Evolutionary conservation across 2,329 filamentous ascomycete species (phyloP).

Genomic region (Neocucurbitaria cava): DNA sequence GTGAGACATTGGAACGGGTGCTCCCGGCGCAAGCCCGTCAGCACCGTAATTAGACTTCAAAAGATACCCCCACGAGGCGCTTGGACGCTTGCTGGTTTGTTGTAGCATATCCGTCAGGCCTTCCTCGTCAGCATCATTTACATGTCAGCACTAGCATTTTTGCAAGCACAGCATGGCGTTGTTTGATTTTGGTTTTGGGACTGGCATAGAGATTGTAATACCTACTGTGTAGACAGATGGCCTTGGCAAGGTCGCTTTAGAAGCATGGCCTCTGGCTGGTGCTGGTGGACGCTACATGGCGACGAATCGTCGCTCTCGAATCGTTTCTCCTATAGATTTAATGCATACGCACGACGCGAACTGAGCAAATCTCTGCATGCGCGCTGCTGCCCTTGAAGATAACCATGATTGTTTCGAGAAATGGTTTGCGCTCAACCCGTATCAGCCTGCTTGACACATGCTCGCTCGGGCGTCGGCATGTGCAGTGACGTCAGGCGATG

Average conservation of each 20-base stretch:
- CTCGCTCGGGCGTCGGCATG: background rate
- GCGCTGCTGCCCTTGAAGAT: too few relatives aligned
- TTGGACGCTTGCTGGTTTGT: background rate
- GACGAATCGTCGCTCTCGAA: constrained; percentile 12
- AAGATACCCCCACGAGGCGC: constrained; percentile 15
- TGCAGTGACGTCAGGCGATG: background rate
- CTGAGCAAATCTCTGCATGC: too few relatives aligned
- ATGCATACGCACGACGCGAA: background rate
- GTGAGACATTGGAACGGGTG: background rate
- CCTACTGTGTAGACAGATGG: background rate
- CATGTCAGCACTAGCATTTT: constrained; percentile 6
- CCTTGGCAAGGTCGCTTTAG: background rate
- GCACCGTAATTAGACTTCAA: constrained; percentile 6
- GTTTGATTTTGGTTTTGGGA: background rate
- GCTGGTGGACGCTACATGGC: background rate
- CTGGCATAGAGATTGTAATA: constrained; percentile 7
- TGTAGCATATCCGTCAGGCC: constrained; percentile 5
- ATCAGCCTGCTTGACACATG: too few relatives aligned
- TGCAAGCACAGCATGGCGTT: constrained; percentile 9
- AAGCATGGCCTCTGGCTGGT: background rate
- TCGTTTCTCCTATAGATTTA: background rate
- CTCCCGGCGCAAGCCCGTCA: background rate
- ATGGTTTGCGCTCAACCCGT: too few relatives aligned
- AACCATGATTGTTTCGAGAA: too few relatives aligned
- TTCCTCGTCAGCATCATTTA: constrained; percentile 1